Percentiles rank a stretch among this genome's conserved stretches.
phyloP scores from a whole-genome alignment of 106 monocot species.

The Xerophyta viscosa region DNA sequence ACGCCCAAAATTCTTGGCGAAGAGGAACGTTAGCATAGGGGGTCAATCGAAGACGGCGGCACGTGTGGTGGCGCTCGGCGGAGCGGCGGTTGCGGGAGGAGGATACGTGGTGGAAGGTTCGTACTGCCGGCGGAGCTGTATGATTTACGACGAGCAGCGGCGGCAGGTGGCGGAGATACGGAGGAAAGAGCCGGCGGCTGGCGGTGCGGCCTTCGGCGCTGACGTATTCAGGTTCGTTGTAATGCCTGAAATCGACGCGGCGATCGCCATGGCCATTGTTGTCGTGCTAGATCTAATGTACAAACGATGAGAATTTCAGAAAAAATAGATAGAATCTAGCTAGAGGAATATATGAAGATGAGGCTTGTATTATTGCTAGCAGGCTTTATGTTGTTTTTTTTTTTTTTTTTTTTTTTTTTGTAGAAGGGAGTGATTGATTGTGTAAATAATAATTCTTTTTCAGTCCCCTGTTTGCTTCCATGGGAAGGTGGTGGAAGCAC shows the following conservation, averaged over 20 bases:
- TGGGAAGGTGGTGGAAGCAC: too few species aligned
- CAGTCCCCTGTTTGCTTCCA: too few species aligned
- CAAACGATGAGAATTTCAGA: too few species aligned
- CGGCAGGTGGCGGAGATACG: slow-evolving; percentile 35
- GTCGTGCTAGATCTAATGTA: slow-evolving; percentile 40
- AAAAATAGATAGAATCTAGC: too few species aligned
- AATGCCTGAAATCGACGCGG: slow-evolving; percentile 22
- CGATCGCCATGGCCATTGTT: slow-evolving; percentile 43
- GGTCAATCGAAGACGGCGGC: slow-evolving; percentile 16
- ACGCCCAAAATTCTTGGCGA: background rate
- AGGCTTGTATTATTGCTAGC: too few species aligned
- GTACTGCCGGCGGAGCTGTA: slow-evolving; percentile 33
- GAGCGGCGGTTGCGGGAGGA: slow-evolving; percentile 9
- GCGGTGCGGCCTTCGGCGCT: slow-evolving; percentile 33
- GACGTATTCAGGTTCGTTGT: slow-evolving; percentile 59
- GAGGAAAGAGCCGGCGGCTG: slow-evolving; percentile 25
- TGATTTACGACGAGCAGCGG: slow-evolving; percentile 20
- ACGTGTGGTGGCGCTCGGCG: slow-evolving; percentile 14
- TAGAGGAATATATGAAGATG: too few species aligned
- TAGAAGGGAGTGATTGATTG: too few species aligned
- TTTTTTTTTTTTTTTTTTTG: too few species aligned
- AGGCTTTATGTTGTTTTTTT: too few species aligned
- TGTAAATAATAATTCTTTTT: too few species aligned
- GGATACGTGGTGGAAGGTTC: slow-evolving; percentile 34
- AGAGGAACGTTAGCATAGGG: slow-evolving; percentile 8